Conservation (phyloP, 2,329 filamentous ascomycete species). For the Apiospora rasikravindrae region DNA sequence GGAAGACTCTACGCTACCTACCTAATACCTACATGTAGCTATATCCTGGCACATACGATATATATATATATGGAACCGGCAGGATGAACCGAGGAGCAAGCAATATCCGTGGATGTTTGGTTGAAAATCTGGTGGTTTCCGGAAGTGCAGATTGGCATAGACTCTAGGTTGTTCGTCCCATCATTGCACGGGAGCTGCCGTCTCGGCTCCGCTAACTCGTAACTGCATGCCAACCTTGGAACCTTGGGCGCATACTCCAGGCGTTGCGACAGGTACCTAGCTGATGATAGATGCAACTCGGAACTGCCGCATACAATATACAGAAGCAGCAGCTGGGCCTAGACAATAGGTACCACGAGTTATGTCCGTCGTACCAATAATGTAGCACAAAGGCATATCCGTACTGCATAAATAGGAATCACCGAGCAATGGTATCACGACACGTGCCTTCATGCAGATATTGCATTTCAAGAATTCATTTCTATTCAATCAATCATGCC, state of each 20-base stretch:
- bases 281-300: not conserved
- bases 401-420: not conserved
- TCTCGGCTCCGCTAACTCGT: not conserved
- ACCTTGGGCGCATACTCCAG: not conserved
- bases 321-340: not conserved
- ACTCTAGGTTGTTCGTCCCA: not conserved
- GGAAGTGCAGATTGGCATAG: not conserved
- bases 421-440: not conserved
- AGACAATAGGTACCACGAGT: not conserved
- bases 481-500: slow-evolving; percentile 28
- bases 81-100: not conserved
- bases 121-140: not conserved
- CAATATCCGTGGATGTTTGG: not conserved
- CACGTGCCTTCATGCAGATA: not conserved
- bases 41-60: not conserved
- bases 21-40: too few relatives aligned
- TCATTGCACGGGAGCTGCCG: slow-evolving; percentile 1
- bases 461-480: slow-evolving; percentile 4
- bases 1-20: not conserved
- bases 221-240: not conserved
- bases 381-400: too few relatives aligned
- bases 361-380: not conserved
- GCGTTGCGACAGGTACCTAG: not conserved
- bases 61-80: not conserved
- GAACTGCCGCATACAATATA: not conserved